These are phyloP conservation scores for Sordariomycetes sp. DNA, from an alignment of 2,329 filamentous ascomycete genomes.

Conservation along the genomic window DNA sequence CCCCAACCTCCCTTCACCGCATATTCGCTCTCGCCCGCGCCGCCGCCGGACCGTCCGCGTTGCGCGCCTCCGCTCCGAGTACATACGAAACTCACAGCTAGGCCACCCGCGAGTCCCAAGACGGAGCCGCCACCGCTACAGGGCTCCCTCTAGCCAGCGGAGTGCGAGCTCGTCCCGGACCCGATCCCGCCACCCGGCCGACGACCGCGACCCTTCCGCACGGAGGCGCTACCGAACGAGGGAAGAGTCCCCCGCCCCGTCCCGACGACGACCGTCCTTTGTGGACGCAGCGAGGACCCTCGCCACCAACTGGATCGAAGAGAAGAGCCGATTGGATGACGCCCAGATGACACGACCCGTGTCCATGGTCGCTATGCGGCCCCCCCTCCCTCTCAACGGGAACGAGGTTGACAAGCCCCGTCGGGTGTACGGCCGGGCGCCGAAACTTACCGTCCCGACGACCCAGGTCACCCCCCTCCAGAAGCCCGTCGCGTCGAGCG, in stretches of 20 bases:
- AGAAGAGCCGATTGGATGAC: not conserved
- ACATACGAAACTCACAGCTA: not conserved
- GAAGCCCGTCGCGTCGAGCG: conserved; percentile 70
- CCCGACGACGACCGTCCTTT: not conserved
- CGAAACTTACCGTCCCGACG: not conserved
- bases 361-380: conserved; percentile 1
- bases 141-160: not conserved
- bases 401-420: not conserved
- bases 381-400: not conserved
- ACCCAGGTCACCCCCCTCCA: conserved; percentile 1
- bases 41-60: not conserved
- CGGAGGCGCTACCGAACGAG: not conserved
- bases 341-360: not conserved
- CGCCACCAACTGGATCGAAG: not conserved
- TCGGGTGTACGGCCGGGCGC: not conserved
- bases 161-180: not conserved
- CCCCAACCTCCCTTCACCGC: not conserved
- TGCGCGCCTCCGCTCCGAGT: not conserved
- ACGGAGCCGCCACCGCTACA: not conserved
- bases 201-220: not conserved
- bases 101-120: not conserved
- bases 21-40: not conserved
- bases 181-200: not conserved
- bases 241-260: not conserved
- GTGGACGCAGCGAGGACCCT: not conserved